Conservation (phyloP, 345 rosid genomes). For the Pistacia integerrima region DNA sequence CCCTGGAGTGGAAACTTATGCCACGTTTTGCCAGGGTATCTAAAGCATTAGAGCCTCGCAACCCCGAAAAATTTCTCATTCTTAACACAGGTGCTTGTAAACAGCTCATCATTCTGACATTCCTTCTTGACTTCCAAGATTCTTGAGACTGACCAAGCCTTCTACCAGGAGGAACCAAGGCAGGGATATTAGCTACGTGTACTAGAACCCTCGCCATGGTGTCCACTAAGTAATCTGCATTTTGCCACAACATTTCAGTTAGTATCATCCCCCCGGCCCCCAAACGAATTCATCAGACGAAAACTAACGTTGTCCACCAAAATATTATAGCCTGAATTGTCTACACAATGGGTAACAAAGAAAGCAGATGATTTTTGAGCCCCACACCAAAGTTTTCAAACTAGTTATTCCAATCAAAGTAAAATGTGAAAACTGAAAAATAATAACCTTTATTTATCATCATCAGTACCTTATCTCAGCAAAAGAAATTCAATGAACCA, state of each 20-base stretch:
- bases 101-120: conserved; percentile 48
- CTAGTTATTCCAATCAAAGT: background rate
- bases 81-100: conserved; percentile 40
- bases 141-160: conserved; percentile 45
- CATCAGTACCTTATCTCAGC: background rate
- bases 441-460: background rate
- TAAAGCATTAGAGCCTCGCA: conserved; percentile 53
- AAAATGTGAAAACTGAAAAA: background rate
- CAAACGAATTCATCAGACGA: too few species aligned
- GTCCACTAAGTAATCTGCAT: conserved; percentile 44
- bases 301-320: too few species aligned
- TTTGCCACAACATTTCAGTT: conserved; percentile 8
- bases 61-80: conserved; percentile 55
- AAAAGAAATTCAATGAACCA: background rate
- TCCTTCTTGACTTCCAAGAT: conserved; percentile 46
- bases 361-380: background rate
- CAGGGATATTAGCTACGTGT: conserved; percentile 47
- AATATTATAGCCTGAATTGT: background rate
- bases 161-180: conserved; percentile 39
- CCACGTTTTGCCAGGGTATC: conserved; percentile 38
- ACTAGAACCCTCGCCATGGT: conserved; percentile 75
- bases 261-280: background rate
- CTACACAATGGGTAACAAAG: background rate
- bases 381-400: background rate
- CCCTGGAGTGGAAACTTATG: conserved; percentile 48